Conservation (phyloP, 192 early-diverging fungal species). For the Rhizophagus prolifer region DNA sequence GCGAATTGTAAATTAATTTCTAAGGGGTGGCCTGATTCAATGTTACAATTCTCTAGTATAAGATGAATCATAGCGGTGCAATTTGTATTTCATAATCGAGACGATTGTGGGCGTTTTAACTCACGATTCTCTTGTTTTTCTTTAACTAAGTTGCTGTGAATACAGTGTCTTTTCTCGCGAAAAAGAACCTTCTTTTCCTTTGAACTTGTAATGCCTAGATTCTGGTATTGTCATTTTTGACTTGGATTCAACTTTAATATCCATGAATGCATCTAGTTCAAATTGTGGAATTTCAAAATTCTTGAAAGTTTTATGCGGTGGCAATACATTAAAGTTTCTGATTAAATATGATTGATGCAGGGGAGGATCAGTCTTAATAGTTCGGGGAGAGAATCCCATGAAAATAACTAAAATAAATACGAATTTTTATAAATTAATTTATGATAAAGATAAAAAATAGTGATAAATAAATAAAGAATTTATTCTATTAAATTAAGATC, state of each 20-base stretch:
- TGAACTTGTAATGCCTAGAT: neutral
- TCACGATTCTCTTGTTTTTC: neutral
- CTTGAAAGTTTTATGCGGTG: neutral
- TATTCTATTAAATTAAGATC: too few species aligned
- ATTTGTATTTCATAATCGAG: neutral
- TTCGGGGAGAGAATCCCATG: too few species aligned
- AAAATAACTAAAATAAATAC: too few species aligned
- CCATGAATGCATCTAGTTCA: neutral
- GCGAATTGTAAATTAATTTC: slow-evolving; percentile 13
- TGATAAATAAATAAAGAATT: too few species aligned
- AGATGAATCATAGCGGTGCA: slow-evolving; percentile 8
- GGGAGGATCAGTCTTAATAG: too few species aligned
- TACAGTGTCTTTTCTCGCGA: neutral
- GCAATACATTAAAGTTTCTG: too few species aligned
- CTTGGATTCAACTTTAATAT: neutral
- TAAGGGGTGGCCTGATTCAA: neutral
- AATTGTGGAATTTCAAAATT: slow-evolving; percentile 13
- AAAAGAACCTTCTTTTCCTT: slow-evolving; percentile 6
- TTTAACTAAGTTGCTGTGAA: slow-evolving; percentile 3
- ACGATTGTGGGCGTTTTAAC: neutral
- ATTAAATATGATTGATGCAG: neutral
- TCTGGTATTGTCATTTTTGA: slow-evolving; percentile 11
- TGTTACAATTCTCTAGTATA: neutral
- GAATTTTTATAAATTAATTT: too few species aligned
- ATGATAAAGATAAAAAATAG: too few species aligned